These are phyloP conservation scores for Angomonas ambiguus DNA, from an alignment of 208 protist species.

Conservation along the genomic window DNA sequence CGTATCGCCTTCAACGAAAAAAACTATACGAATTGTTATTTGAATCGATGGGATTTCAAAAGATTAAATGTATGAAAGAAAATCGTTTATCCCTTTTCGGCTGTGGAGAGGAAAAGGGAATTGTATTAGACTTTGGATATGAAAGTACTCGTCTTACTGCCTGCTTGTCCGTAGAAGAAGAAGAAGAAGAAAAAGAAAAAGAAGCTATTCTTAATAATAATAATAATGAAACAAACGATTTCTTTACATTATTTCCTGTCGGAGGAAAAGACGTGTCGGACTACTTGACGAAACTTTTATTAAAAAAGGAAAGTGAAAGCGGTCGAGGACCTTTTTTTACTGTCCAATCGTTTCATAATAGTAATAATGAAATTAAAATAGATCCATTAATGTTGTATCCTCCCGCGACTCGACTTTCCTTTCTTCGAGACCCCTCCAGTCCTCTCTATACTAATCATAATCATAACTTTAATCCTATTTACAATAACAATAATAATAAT, in stretches of 20 bases:
- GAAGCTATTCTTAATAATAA: background rate
- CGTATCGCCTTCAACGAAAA: background rate
- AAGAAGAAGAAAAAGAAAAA: background rate
- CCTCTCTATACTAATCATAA: background rate
- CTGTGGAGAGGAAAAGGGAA: background rate
- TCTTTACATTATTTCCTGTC: background rate
- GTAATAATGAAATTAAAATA: too few relatives aligned
- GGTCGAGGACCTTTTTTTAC: background rate
- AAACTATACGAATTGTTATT: background rate
- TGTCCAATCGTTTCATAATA: background rate
- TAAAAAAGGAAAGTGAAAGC: constrained; percentile 1
- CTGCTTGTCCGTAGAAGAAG: background rate
- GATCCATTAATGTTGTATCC: too few relatives aligned
- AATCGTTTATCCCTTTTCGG: background rate
- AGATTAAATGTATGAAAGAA: constrained; percentile 6
- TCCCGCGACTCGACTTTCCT: too few relatives aligned
- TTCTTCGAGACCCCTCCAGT: too few relatives aligned
- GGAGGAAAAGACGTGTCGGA: background rate
- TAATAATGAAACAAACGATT: background rate
- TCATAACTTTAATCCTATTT: background rate
- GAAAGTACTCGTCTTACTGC: background rate
- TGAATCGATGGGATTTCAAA: background rate
- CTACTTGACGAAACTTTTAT: background rate
- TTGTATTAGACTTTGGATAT: background rate
- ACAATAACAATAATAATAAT: background rate